Evolutionary conservation across 176 grass and related monocot genomes (phyloP).

Genomic region (Thinopyrum elongatum): DNA sequence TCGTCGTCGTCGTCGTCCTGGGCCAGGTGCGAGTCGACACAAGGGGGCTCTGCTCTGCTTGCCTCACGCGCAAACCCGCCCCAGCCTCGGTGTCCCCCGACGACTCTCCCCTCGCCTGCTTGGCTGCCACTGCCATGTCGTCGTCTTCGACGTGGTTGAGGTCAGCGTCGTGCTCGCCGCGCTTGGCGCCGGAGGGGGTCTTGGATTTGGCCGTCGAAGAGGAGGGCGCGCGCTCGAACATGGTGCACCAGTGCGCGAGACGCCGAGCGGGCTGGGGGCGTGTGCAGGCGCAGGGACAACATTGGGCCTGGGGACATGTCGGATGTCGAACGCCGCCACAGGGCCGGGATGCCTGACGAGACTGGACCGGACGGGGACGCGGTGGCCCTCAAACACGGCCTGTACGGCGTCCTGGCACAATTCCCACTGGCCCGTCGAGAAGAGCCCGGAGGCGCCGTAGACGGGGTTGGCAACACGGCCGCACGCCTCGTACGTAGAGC

Average conservation of each 20-base stretch:
- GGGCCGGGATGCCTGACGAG: slow-evolving; percentile 9
- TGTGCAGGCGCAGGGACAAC: neutral
- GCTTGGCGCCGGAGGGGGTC: neutral
- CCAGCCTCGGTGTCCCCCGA: slow-evolving; percentile 51
- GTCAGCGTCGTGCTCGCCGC: no score
- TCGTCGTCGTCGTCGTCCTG: neutral
- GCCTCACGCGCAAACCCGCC: slow-evolving; percentile 56
- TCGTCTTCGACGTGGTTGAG: no score
- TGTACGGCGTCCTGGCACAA: slow-evolving; percentile 57
- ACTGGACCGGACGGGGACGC: slow-evolving; percentile 32
- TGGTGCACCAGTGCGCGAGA: slow-evolving; percentile 30
- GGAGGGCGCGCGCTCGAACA: slow-evolving; percentile 47
- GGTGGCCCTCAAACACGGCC: slow-evolving; percentile 54
- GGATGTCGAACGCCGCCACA: slow-evolving; percentile 34
- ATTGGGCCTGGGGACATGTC: slow-evolving; percentile 30
- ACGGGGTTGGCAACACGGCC: slow-evolving; percentile 59
- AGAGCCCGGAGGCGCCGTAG: slow-evolving; percentile 53
- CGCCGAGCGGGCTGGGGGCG: slow-evolving; percentile 22
- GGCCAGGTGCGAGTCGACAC: neutral
- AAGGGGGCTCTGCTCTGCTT: slow-evolving; percentile 36
- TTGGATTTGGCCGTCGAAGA: slow-evolving; percentile 5
- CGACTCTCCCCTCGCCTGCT: neutral
- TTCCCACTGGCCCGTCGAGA: slow-evolving; percentile 55
- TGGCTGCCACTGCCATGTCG: no score
- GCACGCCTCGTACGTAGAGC: slow-evolving; percentile 54